Base-by-base conservation (phyloP, 257 asterid genomes). In the Salvia hispanica region DNA sequence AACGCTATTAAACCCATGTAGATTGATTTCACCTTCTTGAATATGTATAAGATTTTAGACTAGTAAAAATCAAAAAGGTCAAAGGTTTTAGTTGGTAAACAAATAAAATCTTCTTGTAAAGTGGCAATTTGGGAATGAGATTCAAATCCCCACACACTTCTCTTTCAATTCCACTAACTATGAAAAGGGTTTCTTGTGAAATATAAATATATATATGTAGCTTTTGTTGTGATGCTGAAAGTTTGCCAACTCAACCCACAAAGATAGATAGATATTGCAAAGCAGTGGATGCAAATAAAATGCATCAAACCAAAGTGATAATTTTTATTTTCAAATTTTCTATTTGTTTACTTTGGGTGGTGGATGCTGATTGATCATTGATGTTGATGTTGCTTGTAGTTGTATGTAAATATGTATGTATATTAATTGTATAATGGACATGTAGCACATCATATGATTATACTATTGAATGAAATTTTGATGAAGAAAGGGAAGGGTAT, bases 231-330 rank as follows among this genome's bases (percentile, higher is more conserved):
- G 75, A 72, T 72, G 78, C 62, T 67, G 81, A 77, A 67, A 77
- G 48, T 48, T 48, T 72, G 74, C 67, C 77, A 54, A 67, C 75
- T 67, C 81, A 72, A 70, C 65, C 61, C 64, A 53, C 69, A 44
- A 14, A 47, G 9, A 70, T 50, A 50, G 45, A 15, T 39, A 12
- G 57, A 51, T 31, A 62, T 34, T 45, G 73, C 58, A 64, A 76
- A 76, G 80, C 61, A 70, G 68, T 76, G 80, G 77, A 61, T 59
- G 70, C 58, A 66, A 76, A 59, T 71, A 12, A 71, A 76, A 65
- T 70, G 61, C 71, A 71, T 71, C 70, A 31, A 70, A 76, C 51
- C 54, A 43, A 50, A 47, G 64, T 31, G 45, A 43, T 36, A 4
- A 50, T 47, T 62, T 37, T 0, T 53, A 34, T 6, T 43, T 10